phyloP scores from a whole-genome alignment of 257 asterid species.

The Cruciata laevipes region DNA sequence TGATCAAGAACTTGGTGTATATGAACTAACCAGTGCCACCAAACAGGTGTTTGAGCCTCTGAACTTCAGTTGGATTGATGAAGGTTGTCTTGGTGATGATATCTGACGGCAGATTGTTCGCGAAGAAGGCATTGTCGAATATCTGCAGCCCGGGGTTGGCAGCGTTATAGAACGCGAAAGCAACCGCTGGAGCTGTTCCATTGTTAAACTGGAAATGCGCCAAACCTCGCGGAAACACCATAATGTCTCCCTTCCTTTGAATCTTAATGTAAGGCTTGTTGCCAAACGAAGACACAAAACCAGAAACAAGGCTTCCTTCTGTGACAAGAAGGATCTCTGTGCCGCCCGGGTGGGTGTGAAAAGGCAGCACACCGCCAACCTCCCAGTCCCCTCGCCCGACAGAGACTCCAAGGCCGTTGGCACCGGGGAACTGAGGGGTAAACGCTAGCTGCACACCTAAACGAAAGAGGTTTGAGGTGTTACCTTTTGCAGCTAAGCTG shows the following conservation, averaged over 20 bases:
- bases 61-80: conserved; percentile 50
- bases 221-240: conserved; percentile 74
- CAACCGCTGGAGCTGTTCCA: conserved; percentile 38
- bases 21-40: conserved; percentile 42
- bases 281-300: conserved; percentile 49
- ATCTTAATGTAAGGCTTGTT: conserved; percentile 44
- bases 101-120: conserved; percentile 65
- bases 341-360: conserved; percentile 77
- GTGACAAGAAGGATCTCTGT: conserved; percentile 37
- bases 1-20: not conserved
- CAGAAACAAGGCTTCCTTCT: conserved; percentile 52
- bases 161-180: conserved; percentile 45
- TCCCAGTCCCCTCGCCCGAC: conserved; percentile 62
- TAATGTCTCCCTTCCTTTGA: conserved; percentile 46
- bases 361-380: conserved; percentile 59
- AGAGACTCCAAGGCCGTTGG: conserved; percentile 66
- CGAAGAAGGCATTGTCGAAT: conserved; percentile 53
- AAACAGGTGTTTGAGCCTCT: conserved; percentile 73
- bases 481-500: conserved; percentile 48
- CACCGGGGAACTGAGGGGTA: conserved; percentile 48
- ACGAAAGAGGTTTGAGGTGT: conserved; percentile 56
- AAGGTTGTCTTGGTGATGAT: conserved; percentile 47
- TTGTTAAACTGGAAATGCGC: conserved; percentile 67
- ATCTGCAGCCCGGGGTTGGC: conserved; percentile 63
- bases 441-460: conserved; percentile 68